Percentiles rank a stretch among this genome's conserved stretches.
These are phyloP conservation scores for Nematocida ausubeli DNA, from an alignment of 371 early-diverging fungal species.

Conservation along the genomic window DNA sequence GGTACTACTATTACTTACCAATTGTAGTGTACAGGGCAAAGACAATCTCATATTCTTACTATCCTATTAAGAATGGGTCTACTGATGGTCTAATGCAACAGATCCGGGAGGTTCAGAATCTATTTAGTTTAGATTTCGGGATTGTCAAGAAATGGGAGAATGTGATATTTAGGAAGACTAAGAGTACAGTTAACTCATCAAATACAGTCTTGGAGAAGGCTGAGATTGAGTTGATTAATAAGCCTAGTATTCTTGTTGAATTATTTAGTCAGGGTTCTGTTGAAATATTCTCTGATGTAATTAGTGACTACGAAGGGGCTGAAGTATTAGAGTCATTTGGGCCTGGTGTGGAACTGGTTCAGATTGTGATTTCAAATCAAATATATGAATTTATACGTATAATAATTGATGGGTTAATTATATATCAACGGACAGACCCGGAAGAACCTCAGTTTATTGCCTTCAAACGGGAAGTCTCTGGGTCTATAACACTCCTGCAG, in stretches of 20 bases:
- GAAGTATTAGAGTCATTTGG: conserved; percentile 35
- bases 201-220: conserved; percentile 27
- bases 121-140: conserved; percentile 58
- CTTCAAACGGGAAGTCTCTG: conserved; percentile 37
- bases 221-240: conserved; percentile 55
- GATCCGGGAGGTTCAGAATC: conserved; percentile 47
- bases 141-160: conserved; percentile 49
- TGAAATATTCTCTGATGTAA: conserved; percentile 56
- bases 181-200: conserved; percentile 57
- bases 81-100: conserved; percentile 34
- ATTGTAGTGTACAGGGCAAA: conserved; percentile 57
- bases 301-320: conserved; percentile 52
- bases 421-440: conserved; percentile 61
- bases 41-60: conserved; percentile 39
- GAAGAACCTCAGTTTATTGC: conserved; percentile 63
- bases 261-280: conserved; percentile 47
- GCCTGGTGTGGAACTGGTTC: conserved; percentile 35
- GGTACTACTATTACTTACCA: conserved; percentile 60
- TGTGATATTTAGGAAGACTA: conserved; percentile 49
- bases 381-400: conserved; percentile 61
- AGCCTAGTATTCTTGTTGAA: conserved; percentile 34
- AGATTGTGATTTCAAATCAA: conserved; percentile 28
- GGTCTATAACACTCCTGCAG: conserved; percentile 50
- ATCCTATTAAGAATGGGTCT: conserved; percentile 39
- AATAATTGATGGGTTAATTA: conserved; percentile 41